Base-by-base conservation (phyloP, 2,329 filamentous ascomycete genomes). In the Diaporthe eres region DNA sequence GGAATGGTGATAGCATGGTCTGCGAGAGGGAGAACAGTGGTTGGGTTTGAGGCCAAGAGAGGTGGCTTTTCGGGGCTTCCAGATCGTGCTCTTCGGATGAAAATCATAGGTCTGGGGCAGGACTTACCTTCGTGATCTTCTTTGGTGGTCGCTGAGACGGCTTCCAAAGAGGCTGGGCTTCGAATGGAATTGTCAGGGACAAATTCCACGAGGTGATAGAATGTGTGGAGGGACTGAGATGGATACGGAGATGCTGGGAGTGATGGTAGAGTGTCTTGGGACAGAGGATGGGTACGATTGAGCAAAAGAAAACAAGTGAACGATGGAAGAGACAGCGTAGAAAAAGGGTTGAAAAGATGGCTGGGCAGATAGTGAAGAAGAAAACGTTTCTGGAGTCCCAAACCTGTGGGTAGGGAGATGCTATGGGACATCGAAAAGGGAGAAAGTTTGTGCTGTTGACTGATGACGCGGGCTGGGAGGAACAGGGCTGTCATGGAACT, bases 211-310 rank as follows among this genome's bases (percentile, higher is more conserved):
- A 4, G 4, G 3, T 7, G 25, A 25, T 12, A 4, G 25, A 25
- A 2, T 12, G 12, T 1, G 4, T 8, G 22, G 34, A 25, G 22
- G 22, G 2, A 25, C 13, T 17, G 31, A 5, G 12, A 61, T 6
- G 25, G 7, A 37, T 25, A 31, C 7, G n/a, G 39, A 61, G 37
- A 61, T 39, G 3, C 22, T 6, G 4, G n/a, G 12, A 4, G 2
- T 10, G 13, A 2, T 13, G 4, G 3, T n/a, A 1, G 5, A 42
- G 6, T 7, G 4, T 12, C n/a, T 5, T 5, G 5, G 22, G 5
- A 25, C 5, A 17, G 34, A 9, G 39, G 5, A 1, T 51, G 22
- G 34, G 13, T 15, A 10, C 3, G 6, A 25, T 42, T 15, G 22
- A 4, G 13, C 12, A 25, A 10, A 10, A 13, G 0, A 4, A 17